Evolutionary conservation across 345 rosid genomes (phyloP).

Genomic region (Kandelia obovata): DNA sequence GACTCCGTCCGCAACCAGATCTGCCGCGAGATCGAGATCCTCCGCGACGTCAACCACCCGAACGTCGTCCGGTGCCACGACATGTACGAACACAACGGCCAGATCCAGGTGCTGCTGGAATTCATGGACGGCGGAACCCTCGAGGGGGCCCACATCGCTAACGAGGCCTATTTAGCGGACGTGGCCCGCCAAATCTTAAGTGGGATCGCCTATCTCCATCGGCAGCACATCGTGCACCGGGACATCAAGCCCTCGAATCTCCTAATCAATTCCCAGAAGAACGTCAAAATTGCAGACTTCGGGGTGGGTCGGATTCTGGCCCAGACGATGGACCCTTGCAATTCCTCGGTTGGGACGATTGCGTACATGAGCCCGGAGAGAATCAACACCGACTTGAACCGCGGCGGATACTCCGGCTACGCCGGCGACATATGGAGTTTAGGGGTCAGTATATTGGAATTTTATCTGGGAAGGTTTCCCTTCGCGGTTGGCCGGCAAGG

Average conservation of each 20-base stretch:
- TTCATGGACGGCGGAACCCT: constrained; percentile 87
- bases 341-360: constrained; percentile 87
- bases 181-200: constrained; percentile 68
- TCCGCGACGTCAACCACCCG: constrained; percentile 70
- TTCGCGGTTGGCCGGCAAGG: constrained; percentile 69
- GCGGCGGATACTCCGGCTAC: constrained; percentile 68
- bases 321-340: constrained; percentile 94
- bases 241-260: constrained; percentile 92
- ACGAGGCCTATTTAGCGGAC: constrained; percentile 48
- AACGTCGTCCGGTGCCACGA: constrained; percentile 91
- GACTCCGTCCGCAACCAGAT: constrained; percentile 81
- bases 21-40: constrained; percentile 89
- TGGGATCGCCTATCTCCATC: constrained; percentile 80
- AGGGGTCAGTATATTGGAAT: constrained; percentile 85
- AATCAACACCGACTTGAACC: constrained; percentile 90
- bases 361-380: constrained; percentile 98
- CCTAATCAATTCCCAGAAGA: constrained; percentile 52
- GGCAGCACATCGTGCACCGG: constrained; percentile 76
- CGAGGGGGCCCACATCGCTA: constrained; percentile 58
- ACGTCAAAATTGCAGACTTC: constrained; percentile 89
- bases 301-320: constrained; percentile 80
- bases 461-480: constrained; percentile 80
- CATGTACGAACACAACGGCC: constrained; percentile 81
- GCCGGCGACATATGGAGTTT: constrained; percentile 95
- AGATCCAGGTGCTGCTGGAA: constrained; percentile 87